Evolutionary conservation across 2,329 filamentous ascomycete species (phyloP), one percentile per base, ranked within the genome.

Genomic region (Hymenoscyphus albidus): DNA sequence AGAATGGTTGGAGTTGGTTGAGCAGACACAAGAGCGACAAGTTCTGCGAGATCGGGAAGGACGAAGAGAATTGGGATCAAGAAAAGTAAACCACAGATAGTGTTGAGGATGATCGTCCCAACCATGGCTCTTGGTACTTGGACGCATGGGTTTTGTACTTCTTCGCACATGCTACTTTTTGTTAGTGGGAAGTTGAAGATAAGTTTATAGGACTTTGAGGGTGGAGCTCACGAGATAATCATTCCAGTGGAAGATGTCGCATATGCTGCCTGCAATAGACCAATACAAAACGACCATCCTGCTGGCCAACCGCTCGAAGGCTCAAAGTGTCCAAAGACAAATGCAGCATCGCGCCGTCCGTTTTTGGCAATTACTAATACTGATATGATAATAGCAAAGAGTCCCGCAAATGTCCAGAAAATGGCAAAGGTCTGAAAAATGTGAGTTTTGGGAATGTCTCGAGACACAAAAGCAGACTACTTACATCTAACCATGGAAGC

Each of bases 91-190:
- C 88, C 88, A 67, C 83, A 84, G 68, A 88, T 72, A 59, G 83
- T 85, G 80, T 91, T 91, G 77, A 91, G 81, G 70, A 86, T 69
- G 70, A 91, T 82, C 68, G 88, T 88, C 61, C 79, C 79, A 57
- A 90, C 87, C 85, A 92, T 89, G 70, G 88, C 89, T 75, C 88
- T 89, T 70, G 88, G 88, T 7, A 91, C 88, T 75, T 91, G 88
- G 2, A 81, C 84, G 0, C 86, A 80, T 5, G 88, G 88, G 58
- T 85, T 78, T 73, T 83, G 80, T 13, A 90, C 88, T 75, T 91
- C 89, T 76, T 92, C 89, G 71, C 88, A 91, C 67, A 68, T 68
- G 35, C 67, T 91, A 51, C 3, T 51, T 51, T 35, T 12, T 22
- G 44, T 51, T 22, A 51, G 44, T 51, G 12, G n/a, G 3, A 22